Evolutionary conservation across 2,329 filamentous ascomycete genomes (phyloP).

Genomic region (Paecilomyces dactylethromorphus): DNA sequence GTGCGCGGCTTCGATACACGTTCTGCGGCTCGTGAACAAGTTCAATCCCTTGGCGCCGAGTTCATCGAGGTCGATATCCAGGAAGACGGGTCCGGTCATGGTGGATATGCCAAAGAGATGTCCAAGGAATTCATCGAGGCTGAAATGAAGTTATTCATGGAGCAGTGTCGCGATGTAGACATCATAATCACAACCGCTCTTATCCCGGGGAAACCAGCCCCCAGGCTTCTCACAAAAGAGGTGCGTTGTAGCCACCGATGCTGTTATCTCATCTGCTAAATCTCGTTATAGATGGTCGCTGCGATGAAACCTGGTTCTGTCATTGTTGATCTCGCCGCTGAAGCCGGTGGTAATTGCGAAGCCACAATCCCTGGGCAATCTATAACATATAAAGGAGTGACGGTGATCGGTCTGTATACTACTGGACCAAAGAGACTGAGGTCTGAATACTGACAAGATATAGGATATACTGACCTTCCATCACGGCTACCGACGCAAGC

Average conservation of each 20-base stretch:
- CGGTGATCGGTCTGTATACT: constrained; percentile 62
- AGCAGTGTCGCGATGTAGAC: constrained; percentile 80
- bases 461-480: constrained; percentile 78
- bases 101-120: constrained; percentile 91
- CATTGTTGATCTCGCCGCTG: constrained; percentile 79
- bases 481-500: constrained; percentile 83
- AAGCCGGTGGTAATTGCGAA: constrained; percentile 84
- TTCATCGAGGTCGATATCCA: constrained; percentile 81
- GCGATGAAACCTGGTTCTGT: constrained; percentile 89
- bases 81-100: constrained; percentile 76
- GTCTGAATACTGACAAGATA: constrained; percentile 13
- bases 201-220: constrained; percentile 76
- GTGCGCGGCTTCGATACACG: constrained; percentile 89
- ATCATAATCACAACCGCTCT: constrained; percentile 91
- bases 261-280: neutral
- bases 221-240: constrained; percentile 74
- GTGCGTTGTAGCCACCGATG: constrained; percentile 17
- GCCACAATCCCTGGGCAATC: constrained; percentile 69
- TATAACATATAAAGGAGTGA: constrained; percentile 67
- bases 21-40: constrained; percentile 78
- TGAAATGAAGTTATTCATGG: constrained; percentile 86
- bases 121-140: constrained; percentile 88
- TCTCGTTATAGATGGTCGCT: constrained; percentile 54
- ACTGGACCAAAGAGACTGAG: neutral
- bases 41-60: constrained; percentile 82